Evolutionary conservation across 352 stramenopile species (phyloP), one percentile per base, ranked within the genome.

Genomic region (Phytophthora syringae): DNA sequence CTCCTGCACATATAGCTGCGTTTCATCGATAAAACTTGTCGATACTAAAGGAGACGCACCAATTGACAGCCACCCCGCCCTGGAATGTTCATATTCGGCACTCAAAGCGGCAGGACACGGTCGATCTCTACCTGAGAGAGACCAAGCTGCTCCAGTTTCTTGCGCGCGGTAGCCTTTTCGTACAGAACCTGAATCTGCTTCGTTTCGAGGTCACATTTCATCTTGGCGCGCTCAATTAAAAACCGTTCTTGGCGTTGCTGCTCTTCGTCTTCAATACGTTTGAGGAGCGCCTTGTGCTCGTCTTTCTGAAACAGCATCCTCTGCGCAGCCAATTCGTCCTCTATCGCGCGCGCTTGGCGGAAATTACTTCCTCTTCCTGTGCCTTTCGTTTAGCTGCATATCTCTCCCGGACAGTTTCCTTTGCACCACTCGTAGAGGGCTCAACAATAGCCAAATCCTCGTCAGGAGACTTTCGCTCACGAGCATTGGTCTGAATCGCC

Each of bases 111-210:
- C 43, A 86, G 56, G 30, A 84, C 70, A 28, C 70, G 64, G 52
- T 84, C 53, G 25, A 86, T 71, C 22, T 86, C 72, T 43, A 56
- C 65, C 24, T 66, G 52, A 15, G 74, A 54, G 39, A 86, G 65
- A n/a, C 77, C 77, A 22, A 80, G 69, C 28, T 80, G 74, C 20
- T 80, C 56, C 30, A 86, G 60, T 36, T 77, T 79, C 64, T 82
- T 78, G 10, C 77, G 70, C 13, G 74, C 77, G 34, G 77, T 64
- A 51, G 68, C 69, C 28, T 81, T 85, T 49, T 85, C 77, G 18
- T 74, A 78, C 55, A 81, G 60, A 37, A 82, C 40, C 36, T 85
- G 74, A 44, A 85, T 40, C 24, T 75, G 64, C 43, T 70, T 76
- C 22, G 71, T 58, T 30, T 76, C 54, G 25, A 79, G 20, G 45